Evolutionary conservation across 345 rosid species (phyloP).

Genomic region (Salix purpurea): DNA sequence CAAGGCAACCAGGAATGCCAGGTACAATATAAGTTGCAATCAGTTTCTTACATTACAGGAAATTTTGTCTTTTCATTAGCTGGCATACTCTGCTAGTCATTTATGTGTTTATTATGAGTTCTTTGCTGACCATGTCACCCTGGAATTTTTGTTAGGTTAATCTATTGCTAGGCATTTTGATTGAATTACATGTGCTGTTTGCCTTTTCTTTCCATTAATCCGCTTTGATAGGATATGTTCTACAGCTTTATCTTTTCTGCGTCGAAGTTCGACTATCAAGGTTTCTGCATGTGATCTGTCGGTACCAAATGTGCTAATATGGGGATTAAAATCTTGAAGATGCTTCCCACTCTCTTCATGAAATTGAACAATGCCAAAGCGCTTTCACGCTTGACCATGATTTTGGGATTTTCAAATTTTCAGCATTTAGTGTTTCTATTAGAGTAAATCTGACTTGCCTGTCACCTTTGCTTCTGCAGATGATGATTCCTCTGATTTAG

Average conservation of each 20-base stretch:
- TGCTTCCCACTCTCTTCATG: constrained; percentile 1
- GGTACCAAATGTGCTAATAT: constrained; percentile 6
- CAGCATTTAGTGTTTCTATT: neutral
- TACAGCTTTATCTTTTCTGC: constrained; percentile 7
- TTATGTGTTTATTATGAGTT: neutral
- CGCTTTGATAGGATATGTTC: constrained; percentile 1
- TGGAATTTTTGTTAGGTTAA: neutral
- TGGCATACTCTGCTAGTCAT: neutral
- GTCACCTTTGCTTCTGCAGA: constrained; percentile 37
- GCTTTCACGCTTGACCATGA: neutral
- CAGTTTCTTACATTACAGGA: neutral
- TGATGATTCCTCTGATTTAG: constrained; percentile 66
- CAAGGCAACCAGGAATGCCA: constrained; percentile 78
- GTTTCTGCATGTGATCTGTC: constrained; percentile 9
- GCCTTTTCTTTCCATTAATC: neutral
- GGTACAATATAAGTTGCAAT: constrained; percentile 31
- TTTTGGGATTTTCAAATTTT: neutral
- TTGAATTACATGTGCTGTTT: constrained; percentile 9
- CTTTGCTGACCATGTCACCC: neutral
- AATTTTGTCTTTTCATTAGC: neutral
- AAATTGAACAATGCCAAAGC: neutral
- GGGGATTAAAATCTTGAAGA: constrained; percentile 12
- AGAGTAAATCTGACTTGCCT: constrained; percentile 9
- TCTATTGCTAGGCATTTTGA: constrained; percentile 1
- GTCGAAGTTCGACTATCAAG: constrained; percentile 10